A percentile compares a stretch with the other conserved stretches of the same genome.
phyloP scores from a whole-genome alignment of 192 early-diverging fungal species.

The Coemansia sp. region DNA sequence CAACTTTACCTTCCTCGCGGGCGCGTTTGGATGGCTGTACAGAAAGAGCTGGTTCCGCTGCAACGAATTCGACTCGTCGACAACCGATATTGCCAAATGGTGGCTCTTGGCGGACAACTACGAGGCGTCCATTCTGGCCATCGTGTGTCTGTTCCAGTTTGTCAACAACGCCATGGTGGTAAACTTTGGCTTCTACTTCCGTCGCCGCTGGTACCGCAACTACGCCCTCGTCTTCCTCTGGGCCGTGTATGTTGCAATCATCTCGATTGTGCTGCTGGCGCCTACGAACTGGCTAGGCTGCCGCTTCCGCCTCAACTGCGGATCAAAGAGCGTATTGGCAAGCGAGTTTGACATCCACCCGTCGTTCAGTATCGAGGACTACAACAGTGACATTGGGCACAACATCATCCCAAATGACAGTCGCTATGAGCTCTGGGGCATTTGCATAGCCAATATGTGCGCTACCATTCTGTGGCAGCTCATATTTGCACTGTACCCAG shows the following conservation, averaged over 20 bases:
- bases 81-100: conserved; percentile 67
- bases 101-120: conserved; percentile 77
- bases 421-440: conserved; percentile 60
- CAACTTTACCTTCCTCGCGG: conserved; percentile 63
- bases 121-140: conserved; percentile 60
- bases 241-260: conserved; percentile 49
- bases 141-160: conserved; percentile 68
- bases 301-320: conserved; percentile 74
- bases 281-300: conserved; percentile 61
- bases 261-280: conserved; percentile 59
- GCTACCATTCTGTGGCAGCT: conserved; percentile 53
- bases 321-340: conserved; percentile 27
- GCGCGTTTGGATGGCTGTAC: conserved; percentile 59
- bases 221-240: conserved; percentile 59
- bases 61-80: conserved; percentile 66
- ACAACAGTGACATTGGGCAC: conserved; percentile 61
- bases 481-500: conserved; percentile 54
- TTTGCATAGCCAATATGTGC: conserved; percentile 50
- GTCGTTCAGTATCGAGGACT: conserved; percentile 48
- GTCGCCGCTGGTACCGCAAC: conserved; percentile 62
- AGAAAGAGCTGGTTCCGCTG: conserved; percentile 64
- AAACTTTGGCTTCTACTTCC: conserved; percentile 67
- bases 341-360: conserved; percentile 28
- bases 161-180: conserved; percentile 65
- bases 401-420: conserved; percentile 56